Conservation (phyloP, 495 filamentous ascomycete species). For the Talaromyces trachyspermus region DNA sequence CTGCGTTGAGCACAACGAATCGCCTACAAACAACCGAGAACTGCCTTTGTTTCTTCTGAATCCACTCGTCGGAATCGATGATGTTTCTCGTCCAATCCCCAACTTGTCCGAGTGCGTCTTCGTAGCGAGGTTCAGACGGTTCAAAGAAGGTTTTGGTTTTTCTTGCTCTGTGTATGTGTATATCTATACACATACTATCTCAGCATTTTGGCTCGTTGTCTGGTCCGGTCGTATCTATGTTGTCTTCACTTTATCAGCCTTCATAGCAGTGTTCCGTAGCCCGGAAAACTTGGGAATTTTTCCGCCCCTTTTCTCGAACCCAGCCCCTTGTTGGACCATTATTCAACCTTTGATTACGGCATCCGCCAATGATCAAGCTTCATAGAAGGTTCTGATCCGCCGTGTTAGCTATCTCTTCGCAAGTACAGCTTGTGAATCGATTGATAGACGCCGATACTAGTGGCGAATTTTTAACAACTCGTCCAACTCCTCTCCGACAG, state of each 20-base stretch:
- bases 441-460: conserved; percentile 57
- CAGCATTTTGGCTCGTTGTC: conserved; percentile 32
- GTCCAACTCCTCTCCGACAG: conserved; percentile 31
- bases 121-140: conserved; percentile 41
- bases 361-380: conserved; percentile 45
- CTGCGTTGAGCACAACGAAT: conserved; percentile 32
- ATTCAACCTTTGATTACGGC: conserved; percentile 45
- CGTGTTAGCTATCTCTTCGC: conserved; percentile 68
- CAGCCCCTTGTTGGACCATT: conserved; percentile 21
- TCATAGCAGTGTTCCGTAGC: conserved; percentile 39
- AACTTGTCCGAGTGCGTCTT: conserved; percentile 18
- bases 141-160: conserved; percentile 9
- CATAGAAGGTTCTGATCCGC: conserved; percentile 50
- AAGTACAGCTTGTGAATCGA: conserved; percentile 45
- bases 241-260: conserved; percentile 19
- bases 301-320: conserved; percentile 35
- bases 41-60: conserved; percentile 18
- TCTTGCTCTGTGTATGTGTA: conserved; percentile 3
- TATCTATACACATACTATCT: conserved; percentile 6
- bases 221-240: conserved; percentile 17
- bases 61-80: conserved; percentile 47
- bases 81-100: conserved; percentile 21
- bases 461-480: conserved; percentile 18
- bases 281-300: conserved; percentile 32
- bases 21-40: conserved; percentile 32